Conservation (phyloP, 108 stramenopile genomes). For the Discostella pseudostelligera region DNA sequence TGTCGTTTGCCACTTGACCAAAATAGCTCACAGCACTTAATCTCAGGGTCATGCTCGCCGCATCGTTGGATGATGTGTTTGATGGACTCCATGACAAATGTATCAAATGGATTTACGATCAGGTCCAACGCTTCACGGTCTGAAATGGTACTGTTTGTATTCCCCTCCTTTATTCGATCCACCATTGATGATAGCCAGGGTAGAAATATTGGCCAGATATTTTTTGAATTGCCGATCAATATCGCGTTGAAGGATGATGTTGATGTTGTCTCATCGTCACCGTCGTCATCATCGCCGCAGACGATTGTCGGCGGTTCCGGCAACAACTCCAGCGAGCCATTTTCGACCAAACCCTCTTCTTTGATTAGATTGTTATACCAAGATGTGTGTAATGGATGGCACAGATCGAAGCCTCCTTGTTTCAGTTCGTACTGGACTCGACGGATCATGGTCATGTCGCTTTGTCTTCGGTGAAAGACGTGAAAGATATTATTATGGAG, state of each 20-base stretch:
- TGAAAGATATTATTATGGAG: no score
- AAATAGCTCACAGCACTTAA: conserved; percentile 35
- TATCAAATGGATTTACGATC: conserved; percentile 34
- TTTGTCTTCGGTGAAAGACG: no score
- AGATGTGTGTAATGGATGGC: conserved; percentile 45
- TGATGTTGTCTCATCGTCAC: background rate
- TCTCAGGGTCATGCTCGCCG: background rate
- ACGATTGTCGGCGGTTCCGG: conserved; percentile 36
- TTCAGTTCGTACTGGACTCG: conserved; percentile 8
- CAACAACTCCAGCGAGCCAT: conserved; percentile 35
- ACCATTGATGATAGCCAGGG: conserved; percentile 35
- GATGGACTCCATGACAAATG: conserved; percentile 26
- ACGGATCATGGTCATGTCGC: no score
- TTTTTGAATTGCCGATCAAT: conserved; percentile 52
- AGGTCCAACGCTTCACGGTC: conserved; percentile 9
- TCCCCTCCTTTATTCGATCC: conserved; percentile 8
- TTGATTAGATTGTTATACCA: conserved; percentile 50
- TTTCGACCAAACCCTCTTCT: conserved; percentile 42
- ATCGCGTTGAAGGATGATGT: conserved; percentile 32
- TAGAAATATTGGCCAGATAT: conserved; percentile 46
- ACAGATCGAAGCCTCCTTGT: conserved; percentile 30
- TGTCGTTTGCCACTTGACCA: conserved; percentile 42
- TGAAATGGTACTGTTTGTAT: background rate
- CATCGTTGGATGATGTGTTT: background rate
- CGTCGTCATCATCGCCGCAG: background rate